Base-by-base conservation (phyloP, 106 monocot species). In the Allium sativum region DNA sequence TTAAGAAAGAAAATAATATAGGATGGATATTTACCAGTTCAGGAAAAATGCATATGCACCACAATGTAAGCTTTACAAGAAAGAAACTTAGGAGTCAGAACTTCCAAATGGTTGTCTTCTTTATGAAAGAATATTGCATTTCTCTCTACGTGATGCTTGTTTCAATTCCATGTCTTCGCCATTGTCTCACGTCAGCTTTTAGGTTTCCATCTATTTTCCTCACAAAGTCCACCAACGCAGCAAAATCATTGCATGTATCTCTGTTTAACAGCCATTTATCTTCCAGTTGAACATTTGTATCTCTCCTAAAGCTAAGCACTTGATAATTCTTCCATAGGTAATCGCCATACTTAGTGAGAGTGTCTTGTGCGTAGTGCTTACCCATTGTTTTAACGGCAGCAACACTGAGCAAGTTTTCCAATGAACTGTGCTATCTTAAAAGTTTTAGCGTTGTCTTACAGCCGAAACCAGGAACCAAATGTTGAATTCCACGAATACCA, bases 401-500 rank as follows among this genome's bases (percentile, higher is more conserved):
- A 53, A 85, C 61, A 59, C 68, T 73, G 12, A 98, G 78, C 53
- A 98, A 78, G 42, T 98, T 85, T 55, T 88, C 82, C 41, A 98
- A 73, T 50, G 91, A 82, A 31, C 88, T 88, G 59, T 98, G 86
- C 58, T 84, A 88, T 44, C 81, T 92, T 59, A 98, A 80, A 51
- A 98, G 88, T 58, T 92, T 98, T 42, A 81, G 46, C 13, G 92
- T 91, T 61, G 98, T 98, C 72, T 85, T 92, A 56, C 85, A 84
- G 58, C 98, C 98, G 64, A 98, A 92, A 12, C 84, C 76, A 22
- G 98, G 92, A 61, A 64, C 84, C 40, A 92, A 48, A 9, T 82
- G 79, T 70, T 98, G 98, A 74, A 98, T 88, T 78, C 98, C 92
- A 58, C 87, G 91, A 59, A 98, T 80, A 65, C 98, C 98, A 74